Conservation (phyloP, 805 yeast species). For the Cyberlindnera maritima region DNA sequence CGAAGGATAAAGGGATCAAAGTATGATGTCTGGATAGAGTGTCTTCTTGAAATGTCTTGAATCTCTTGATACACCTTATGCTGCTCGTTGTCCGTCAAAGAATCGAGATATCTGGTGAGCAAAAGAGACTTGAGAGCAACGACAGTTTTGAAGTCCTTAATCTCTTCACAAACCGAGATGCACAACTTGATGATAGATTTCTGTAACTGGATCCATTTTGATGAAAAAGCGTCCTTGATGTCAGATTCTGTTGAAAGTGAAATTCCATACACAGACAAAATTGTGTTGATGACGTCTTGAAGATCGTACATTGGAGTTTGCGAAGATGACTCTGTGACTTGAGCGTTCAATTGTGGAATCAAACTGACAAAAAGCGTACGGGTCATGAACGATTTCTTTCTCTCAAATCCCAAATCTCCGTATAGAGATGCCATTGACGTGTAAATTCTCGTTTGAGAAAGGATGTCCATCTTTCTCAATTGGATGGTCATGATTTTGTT, state of each 20-base stretch:
- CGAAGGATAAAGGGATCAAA: conserved; percentile 76
- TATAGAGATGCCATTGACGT: conserved; percentile 65
- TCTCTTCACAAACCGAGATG: conserved; percentile 49
- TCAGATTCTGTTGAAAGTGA: conserved; percentile 35
- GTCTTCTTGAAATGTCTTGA: conserved; percentile 25
- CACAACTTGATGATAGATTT: conserved; percentile 52
- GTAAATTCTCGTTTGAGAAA: conserved; percentile 60
- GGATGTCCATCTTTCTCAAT: conserved; percentile 41
- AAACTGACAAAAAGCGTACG: conserved; percentile 59
- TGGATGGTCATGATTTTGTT: conserved; percentile 44
- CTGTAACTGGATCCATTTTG: conserved; percentile 57
- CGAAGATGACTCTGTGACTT: not conserved
- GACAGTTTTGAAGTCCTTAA: conserved; percentile 44
- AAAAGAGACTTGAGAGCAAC: conserved; percentile 50
- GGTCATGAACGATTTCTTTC: conserved; percentile 71
- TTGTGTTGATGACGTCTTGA: conserved; percentile 42
- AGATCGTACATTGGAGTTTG: conserved; percentile 28
- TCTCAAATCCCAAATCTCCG: conserved; percentile 51
- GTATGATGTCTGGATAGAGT: conserved; percentile 39
- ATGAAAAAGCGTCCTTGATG: conserved; percentile 26
- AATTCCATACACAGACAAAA: conserved; percentile 56
- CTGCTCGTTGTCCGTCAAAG: conserved; percentile 61
- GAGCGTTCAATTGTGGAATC: conserved; percentile 35
- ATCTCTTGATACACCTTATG: conserved; percentile 35
- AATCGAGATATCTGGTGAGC: conserved; percentile 52